Base-by-base conservation (phyloP, 352 stramenopile species). In the Phytophthora megakarya region DNA sequence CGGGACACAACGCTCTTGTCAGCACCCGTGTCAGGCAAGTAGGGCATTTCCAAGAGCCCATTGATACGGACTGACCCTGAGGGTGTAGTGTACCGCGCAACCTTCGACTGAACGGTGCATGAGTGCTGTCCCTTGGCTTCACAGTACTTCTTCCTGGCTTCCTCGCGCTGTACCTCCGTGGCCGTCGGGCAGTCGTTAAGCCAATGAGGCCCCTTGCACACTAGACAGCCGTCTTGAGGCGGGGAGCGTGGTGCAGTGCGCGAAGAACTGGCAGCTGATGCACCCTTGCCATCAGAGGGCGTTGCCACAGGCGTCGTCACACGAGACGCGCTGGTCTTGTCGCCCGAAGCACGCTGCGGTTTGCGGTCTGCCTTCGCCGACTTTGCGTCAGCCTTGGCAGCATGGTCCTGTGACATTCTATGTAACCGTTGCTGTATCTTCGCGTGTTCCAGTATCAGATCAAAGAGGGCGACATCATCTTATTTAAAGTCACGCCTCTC, bases 41-140 rank as follows among this genome's bases (percentile, higher is more conserved):
- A 59, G 1, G 25, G 6, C 1, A 47, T 15, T 19, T 52, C 45
- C 11, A 52, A 2, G 1, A 52, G n/a, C 0, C 58, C 58, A 39
- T 66, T 66, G 21, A 61, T 26, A 1, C 57, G 18, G 21, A 65
- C 39, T 0, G 39, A 12, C 30, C 57, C 23, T 59, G 47, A 0
- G 48, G 59, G 0, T 39, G 18, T 3, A 54, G 1, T 3, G 22
- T 2, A 33, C 40, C 18, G 47, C 1, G 3, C 46, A n/a, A n/a
- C n/a, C n/a, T n/a, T n/a, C n/a, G n/a, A n/a, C n/a, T n/a, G n/a
- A n/a, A n/a, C n/a, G n/a, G n/a, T n/a, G n/a, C n/a, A n/a, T n/a
- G n/a, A n/a, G n/a, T n/a, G 30, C 5, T 49, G 21, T 3, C 53
- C 57, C 39, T 54, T 59, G 12, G 13, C 46, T 5, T 46, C 47